Evolutionary conservation across 2,329 filamentous ascomycete species (phyloP), one percentile per base, ranked within the genome.

Genomic region (Sporothrix inflata): DNA sequence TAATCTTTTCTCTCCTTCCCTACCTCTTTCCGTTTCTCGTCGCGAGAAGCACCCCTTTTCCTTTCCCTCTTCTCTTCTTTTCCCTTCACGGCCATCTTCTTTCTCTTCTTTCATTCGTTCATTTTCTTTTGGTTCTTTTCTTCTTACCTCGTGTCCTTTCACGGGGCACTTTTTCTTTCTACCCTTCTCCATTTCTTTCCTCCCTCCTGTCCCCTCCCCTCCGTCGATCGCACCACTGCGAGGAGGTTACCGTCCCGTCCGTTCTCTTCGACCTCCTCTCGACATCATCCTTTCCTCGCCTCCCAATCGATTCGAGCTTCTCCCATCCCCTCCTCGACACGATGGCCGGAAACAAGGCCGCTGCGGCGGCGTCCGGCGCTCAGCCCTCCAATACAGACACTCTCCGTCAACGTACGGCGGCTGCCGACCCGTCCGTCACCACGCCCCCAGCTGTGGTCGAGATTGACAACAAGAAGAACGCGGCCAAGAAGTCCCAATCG

Each of bases 381-480:
- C 88, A 90, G 77, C 80, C 85, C 72, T 84, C 83, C 77, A 86
- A 89, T 76, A 84, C 85, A 77, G 87, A 90, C 77, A 84, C 85
- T 75, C 83, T 87, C 74, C 85, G 89, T 76, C 83, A 88, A 78
- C 87, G 89, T 78, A 70, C 69, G 55, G 84, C 84, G 63, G 83
- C 83, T 57, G 81, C 83, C 73, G 81, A 82, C 71, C 78, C 79
- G 73, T 75, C 82, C 74, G 76, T 80, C 73, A 76, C 79, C 75
- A 79, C 80, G 73, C 77, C 79, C 40, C 77, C 79, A 38, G 40
- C 51, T 34, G 74, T 79, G 73, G 75, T 81, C 65, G 84, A 89
- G 78, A 78, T 84, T 34, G 87, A 89, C 75, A 87, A 90, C 76
- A 87, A 87, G 80, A 90, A 90, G 84, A 87, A 88, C 83, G 11